These are phyloP conservation scores for Suillus clintonianus DNA, from an alignment of 768 basidiomycete species.

Conservation along the genomic window DNA sequence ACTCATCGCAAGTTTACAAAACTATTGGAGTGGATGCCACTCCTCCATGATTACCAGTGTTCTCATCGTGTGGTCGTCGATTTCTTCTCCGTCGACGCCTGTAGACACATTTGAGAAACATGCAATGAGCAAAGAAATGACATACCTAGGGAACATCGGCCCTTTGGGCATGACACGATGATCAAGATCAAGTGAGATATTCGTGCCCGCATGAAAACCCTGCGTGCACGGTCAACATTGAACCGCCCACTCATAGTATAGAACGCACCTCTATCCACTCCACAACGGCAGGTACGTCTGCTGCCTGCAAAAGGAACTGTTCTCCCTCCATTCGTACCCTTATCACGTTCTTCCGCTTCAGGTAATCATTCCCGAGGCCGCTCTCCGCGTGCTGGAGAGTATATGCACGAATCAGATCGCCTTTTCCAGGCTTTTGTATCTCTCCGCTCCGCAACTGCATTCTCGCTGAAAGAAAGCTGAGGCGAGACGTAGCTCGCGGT, in stretches of 20 bases:
- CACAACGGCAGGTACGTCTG: constrained; percentile 81
- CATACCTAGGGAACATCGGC: constrained; percentile 77
- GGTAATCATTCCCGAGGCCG: constrained; percentile 92
- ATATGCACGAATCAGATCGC: constrained; percentile 68
- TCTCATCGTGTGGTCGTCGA: constrained; percentile 19
- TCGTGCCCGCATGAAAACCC: constrained; percentile 90
- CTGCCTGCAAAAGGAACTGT: constrained; percentile 93
- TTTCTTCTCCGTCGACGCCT: constrained; percentile 32
- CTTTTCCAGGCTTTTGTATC: constrained; percentile 44
- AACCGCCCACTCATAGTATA: background rate
- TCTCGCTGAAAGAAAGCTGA: constrained; percentile 21
- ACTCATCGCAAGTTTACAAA: background rate
- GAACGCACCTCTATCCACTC: constrained; percentile 88
- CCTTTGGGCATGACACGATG: constrained; percentile 90
- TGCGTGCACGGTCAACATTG: constrained; percentile 29
- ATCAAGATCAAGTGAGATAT: constrained; percentile 91
- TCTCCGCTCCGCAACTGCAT: constrained; percentile 18
- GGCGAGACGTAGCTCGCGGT: constrained; percentile 21
- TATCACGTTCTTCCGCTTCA: constrained; percentile 92
- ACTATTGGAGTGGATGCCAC: background rate
- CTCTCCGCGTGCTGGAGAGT: constrained; percentile 90
- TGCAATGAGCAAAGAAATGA: background rate
- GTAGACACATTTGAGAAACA: background rate
- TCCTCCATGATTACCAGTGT: background rate
- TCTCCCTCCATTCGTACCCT: constrained; percentile 91